Conservation (phyloP, 225 moss, liverwort and hornwort species). For the Neckera pumila region DNA sequence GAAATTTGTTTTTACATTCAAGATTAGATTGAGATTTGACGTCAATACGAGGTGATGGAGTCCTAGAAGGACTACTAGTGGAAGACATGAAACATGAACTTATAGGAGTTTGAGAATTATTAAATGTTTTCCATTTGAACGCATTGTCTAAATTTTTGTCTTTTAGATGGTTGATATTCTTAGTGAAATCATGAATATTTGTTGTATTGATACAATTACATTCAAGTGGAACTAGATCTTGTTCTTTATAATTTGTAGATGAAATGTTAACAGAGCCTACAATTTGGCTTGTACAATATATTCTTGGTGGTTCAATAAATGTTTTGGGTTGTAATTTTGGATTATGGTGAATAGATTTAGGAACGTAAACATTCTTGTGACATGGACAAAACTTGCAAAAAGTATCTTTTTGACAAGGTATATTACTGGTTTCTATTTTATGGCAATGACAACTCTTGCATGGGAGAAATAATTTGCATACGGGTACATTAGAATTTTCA, state of each 20-base stretch:
- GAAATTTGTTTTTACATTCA: background rate
- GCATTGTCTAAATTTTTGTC: background rate
- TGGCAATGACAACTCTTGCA: background rate
- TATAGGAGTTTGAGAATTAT: background rate
- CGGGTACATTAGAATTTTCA: background rate
- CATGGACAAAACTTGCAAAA: background rate
- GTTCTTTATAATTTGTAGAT: background rate
- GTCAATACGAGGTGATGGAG: background rate
- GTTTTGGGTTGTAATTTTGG: background rate
- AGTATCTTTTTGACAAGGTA: background rate
- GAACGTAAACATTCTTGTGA: background rate
- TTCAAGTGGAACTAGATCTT: background rate
- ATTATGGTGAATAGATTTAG: rapidly evolving
- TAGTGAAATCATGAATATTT: background rate
- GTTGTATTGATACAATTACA: background rate
- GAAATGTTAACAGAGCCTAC: background rate
- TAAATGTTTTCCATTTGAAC: background rate
- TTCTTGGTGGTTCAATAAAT: background rate
- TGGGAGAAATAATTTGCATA: background rate
- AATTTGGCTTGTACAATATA: background rate
- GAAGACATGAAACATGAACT: background rate
- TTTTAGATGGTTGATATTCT: background rate
- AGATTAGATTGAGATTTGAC: background rate
- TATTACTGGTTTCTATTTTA: background rate
- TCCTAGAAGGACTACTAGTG: background rate